phyloP scores from a whole-genome alignment of 2,329 filamentous ascomycete genomes.

The Salinomyces thailandicus region DNA sequence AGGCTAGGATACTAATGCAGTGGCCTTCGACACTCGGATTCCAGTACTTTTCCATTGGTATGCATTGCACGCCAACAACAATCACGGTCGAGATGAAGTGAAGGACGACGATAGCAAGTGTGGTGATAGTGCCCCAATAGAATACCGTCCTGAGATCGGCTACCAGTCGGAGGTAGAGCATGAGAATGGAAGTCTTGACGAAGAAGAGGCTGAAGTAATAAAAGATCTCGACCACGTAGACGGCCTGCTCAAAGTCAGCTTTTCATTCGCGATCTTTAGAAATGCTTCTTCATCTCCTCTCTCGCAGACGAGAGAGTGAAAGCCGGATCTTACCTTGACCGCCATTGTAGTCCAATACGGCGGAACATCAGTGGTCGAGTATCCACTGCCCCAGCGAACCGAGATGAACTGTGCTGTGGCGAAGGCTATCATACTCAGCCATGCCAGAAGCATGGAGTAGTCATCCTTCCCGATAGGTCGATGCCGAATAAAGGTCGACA shows the following conservation, averaged over 20 bases:
- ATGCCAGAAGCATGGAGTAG: slow-evolving; percentile 13
- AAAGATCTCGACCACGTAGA: slow-evolving; percentile 24
- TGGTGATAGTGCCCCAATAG: slow-evolving; percentile 17
- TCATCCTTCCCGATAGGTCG: slow-evolving; percentile 15
- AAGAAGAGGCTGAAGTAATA: slow-evolving; percentile 33
- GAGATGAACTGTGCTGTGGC: slow-evolving; percentile 11
- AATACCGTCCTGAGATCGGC: slow-evolving; percentile 15
- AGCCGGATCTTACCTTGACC: slow-evolving; percentile 9
- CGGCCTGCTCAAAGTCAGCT: slow-evolving; percentile 9
- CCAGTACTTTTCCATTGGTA: slow-evolving; percentile 28
- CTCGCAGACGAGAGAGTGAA: neutral
- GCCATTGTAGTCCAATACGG: slow-evolving; percentile 12
- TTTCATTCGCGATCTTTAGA: neutral
- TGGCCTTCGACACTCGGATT: slow-evolving; percentile 15
- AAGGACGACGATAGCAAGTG: slow-evolving; percentile 27
- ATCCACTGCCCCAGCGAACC: slow-evolving; percentile 16
- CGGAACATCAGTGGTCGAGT: slow-evolving; percentile 9
- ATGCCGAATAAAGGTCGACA: slow-evolving; percentile 10
- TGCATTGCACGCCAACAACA: slow-evolving; percentile 28
- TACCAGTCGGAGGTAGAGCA: slow-evolving; percentile 31
- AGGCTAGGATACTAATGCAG: slow-evolving; percentile 27
- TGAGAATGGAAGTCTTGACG: slow-evolving; percentile 31
- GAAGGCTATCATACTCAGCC: slow-evolving; percentile 11
- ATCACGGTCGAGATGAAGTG: slow-evolving; percentile 27
- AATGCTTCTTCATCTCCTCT: neutral